Evolutionary conservation across 2,329 filamentous ascomycete species (phyloP).

Genomic region (Colletotrichum tropicicola): DNA sequence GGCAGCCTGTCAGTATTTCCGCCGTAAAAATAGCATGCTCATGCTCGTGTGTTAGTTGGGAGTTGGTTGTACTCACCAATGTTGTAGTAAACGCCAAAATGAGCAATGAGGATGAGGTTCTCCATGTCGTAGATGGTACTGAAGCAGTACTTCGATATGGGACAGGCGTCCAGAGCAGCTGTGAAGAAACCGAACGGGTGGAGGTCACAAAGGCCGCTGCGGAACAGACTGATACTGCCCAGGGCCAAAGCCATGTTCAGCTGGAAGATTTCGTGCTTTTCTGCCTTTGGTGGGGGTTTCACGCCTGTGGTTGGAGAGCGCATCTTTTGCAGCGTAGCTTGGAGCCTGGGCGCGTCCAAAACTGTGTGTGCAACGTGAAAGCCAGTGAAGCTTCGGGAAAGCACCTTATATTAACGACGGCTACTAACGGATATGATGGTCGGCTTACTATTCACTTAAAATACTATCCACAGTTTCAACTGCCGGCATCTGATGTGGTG

Average conservation of each 20-base stretch:
- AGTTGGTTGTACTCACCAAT: conserved; percentile 1
- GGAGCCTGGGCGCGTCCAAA: not conserved
- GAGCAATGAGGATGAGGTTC: conserved; percentile 13
- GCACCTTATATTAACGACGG: not conserved
- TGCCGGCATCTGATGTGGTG: not conserved
- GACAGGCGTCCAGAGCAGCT: conserved; percentile 12
- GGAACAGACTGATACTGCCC: conserved; percentile 8
- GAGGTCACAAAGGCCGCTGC: not conserved
- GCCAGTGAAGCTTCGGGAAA: not conserved
- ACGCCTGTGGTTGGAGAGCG: not conserved
- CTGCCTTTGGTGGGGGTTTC: not conserved
- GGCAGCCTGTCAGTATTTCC: not conserved
- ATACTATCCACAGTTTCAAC: not conserved
- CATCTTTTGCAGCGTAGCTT: not conserved
- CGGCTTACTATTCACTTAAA: not conserved
- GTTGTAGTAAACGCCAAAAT: conserved; percentile 21
- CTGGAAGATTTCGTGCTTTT: conserved; percentile 1
- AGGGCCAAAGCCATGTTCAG: conserved; percentile 20
- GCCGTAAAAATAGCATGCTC: not conserved
- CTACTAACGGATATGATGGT: not conserved
- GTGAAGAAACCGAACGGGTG: conserved; percentile 26
- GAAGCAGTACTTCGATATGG: conserved; percentile 4
- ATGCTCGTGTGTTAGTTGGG: too few relatives aligned
- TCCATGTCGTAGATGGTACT: conserved; percentile 14
- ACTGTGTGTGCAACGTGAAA: not conserved